phyloP scores from a whole-genome alignment of 768 basidiomycete species.

The Auricularia auricula-judae region DNA sequence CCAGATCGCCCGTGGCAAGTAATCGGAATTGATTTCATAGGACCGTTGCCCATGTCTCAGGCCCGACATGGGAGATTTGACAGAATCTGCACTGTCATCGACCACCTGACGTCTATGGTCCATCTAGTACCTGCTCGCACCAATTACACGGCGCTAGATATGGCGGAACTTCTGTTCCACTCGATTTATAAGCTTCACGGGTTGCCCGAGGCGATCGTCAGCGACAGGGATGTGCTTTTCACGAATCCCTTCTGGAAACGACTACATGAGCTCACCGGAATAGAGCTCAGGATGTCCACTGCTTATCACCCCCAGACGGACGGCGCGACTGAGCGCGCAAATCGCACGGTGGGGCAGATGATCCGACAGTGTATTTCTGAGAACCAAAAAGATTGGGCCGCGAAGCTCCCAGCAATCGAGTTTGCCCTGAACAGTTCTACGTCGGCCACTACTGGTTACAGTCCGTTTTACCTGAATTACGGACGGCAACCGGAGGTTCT shows the following conservation, averaged over 20 bases:
- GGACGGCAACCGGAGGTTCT: conserved; percentile 21
- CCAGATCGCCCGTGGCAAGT: conserved; percentile 16
- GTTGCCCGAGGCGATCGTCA: conserved; percentile 19
- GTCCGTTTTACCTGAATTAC: conserved; percentile 27
- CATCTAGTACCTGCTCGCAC: conserved; percentile 19
- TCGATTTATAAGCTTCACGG: conserved; percentile 26
- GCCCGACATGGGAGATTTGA: conserved; percentile 15
- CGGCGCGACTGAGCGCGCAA: conserved; percentile 18
- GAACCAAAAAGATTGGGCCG: conserved; percentile 21
- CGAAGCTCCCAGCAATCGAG: conserved; percentile 21
- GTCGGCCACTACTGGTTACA: conserved; percentile 23
- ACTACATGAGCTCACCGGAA: conserved; percentile 13
- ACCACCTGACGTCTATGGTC: conserved; percentile 12
- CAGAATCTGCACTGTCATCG: conserved; percentile 15
- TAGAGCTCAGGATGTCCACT: conserved; percentile 22
- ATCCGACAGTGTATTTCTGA: background rate
- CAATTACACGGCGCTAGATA: conserved; percentile 20
- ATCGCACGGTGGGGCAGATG: conserved; percentile 1
- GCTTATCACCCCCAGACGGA: conserved; percentile 29
- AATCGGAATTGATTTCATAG: conserved; percentile 19
- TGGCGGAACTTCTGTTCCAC: conserved; percentile 26
- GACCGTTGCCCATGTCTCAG: conserved; percentile 13
- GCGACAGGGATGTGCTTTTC: conserved; percentile 24
- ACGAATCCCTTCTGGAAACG: conserved; percentile 21
- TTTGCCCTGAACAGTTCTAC: conserved; percentile 27